Conservation (phyloP, 306 rosid genomes). For the Acacia melanoxylon region DNA sequence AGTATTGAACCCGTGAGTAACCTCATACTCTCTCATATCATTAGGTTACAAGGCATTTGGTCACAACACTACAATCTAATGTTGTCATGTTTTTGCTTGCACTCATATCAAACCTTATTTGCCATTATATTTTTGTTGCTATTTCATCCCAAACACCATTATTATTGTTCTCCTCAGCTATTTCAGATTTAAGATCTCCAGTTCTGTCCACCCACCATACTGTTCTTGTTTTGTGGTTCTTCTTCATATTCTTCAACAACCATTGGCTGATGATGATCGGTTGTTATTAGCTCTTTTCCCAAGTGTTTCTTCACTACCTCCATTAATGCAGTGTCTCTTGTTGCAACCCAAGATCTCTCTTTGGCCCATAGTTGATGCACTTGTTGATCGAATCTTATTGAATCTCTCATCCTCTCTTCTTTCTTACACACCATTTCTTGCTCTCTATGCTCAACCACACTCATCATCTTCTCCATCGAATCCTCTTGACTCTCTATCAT, state of each 20-base stretch:
- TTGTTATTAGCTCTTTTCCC: constrained; percentile 27
- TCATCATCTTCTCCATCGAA: constrained; percentile 67
- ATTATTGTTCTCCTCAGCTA: constrained; percentile 29
- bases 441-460: constrained; percentile 56
- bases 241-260: not conserved
- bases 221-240: not conserved
- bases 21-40: too few relatives aligned
- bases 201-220: constrained; percentile 39
- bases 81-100: too few relatives aligned
- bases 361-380: constrained; percentile 63
- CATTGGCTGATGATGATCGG: not conserved
- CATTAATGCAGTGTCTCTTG: constrained; percentile 64
- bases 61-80: too few relatives aligned
- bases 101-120: too few relatives aligned
- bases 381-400: constrained; percentile 47
- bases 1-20: too few relatives aligned
- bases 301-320: constrained; percentile 47
- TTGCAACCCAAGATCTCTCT: constrained; percentile 71
- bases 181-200: constrained; percentile 48
- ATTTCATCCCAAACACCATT: constrained; percentile 37
- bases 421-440: constrained; percentile 51
- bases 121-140: too few relatives aligned
- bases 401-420: constrained; percentile 65
- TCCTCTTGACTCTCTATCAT: constrained; percentile 66
- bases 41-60: too few relatives aligned